Percentiles rank a stretch among this genome's conserved stretches.
phyloP scores from a whole-genome alignment of 768 basidiomycete species.

The Russula earlei region DNA sequence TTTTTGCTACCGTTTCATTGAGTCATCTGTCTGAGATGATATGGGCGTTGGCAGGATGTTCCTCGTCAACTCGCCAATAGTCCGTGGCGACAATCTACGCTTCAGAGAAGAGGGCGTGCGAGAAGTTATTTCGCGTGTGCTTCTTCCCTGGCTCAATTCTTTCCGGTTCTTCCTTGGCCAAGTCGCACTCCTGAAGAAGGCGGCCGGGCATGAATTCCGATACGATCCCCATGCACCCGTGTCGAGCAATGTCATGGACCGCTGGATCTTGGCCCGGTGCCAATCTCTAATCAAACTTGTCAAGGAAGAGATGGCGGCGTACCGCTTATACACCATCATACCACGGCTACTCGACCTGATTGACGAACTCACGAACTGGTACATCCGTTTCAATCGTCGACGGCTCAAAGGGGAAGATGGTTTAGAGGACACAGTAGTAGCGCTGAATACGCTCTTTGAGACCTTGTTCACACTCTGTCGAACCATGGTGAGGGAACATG shows the following conservation, averaged over 20 bases:
- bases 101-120: slow-evolving; percentile 98
- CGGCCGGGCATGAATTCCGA: slow-evolving; percentile 61
- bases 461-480: slow-evolving; percentile 87
- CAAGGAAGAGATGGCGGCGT: slow-evolving; percentile 91
- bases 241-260: slow-evolving; percentile 93
- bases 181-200: slow-evolving; percentile 77
- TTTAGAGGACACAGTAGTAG: slow-evolving; percentile 73
- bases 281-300: slow-evolving; percentile 92
- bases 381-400: slow-evolving; percentile 96
- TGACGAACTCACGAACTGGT: slow-evolving; percentile 98
- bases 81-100: slow-evolving; percentile 92
- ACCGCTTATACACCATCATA: slow-evolving; percentile 94
- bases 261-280: slow-evolving; percentile 97
- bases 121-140: slow-evolving; percentile 92
- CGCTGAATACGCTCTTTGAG: slow-evolving; percentile 94
- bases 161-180: slow-evolving; percentile 99
- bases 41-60: slow-evolving; percentile 58
- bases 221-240: slow-evolving; percentile 82
- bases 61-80: slow-evolving; percentile 97
- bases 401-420: slow-evolving; percentile 94
- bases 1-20: background rate
- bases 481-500: slow-evolving; percentile 67
- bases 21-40: background rate
- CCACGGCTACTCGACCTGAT: slow-evolving; percentile 88
- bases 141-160: slow-evolving; percentile 96